Percentiles rank a stretch among this genome's conserved stretches.
Conservation (phyloP, 768 basidiomycete genomes). For the Boletus fagicola region DNA sequence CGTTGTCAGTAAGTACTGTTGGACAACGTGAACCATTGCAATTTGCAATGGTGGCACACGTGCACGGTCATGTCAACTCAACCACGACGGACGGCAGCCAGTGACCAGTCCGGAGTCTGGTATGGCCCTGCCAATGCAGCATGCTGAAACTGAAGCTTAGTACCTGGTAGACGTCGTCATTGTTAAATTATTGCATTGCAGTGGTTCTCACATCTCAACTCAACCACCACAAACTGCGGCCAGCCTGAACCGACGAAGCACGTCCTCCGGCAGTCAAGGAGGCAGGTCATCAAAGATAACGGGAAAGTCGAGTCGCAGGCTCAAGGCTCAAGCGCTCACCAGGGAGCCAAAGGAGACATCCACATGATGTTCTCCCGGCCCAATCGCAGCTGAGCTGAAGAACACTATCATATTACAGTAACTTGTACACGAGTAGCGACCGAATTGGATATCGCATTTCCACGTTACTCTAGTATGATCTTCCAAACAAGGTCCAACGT, state of each 20-base stretch:
- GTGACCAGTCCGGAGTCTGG: too few species aligned
- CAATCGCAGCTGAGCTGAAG: not conserved
- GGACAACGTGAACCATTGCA: too few species aligned
- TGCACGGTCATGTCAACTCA: not conserved
- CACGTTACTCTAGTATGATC: slow-evolving; percentile 59
- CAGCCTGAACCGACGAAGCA: not conserved
- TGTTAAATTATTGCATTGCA: too few species aligned
- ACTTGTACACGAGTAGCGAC: not conserved
- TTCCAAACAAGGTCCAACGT: slow-evolving; percentile 96
- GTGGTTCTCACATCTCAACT: not conserved
- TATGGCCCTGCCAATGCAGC: too few species aligned
- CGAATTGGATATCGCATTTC: not conserved
- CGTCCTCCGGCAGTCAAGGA: not conserved
- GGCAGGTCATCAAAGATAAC: not conserved
- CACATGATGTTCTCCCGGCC: not conserved
- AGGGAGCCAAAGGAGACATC: not conserved
- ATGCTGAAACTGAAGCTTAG: not conserved
- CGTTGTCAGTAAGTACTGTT: not conserved
- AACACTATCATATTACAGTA: not conserved
- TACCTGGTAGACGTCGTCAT: not conserved
- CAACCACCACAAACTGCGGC: not conserved
- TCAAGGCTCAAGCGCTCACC: too few species aligned
- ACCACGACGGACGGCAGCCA: not conserved
- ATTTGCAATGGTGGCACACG: too few species aligned
- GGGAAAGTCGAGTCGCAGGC: not conserved